Conservation (phyloP, 208 protist species). For the Naegleria lovaniensis region DNA sequence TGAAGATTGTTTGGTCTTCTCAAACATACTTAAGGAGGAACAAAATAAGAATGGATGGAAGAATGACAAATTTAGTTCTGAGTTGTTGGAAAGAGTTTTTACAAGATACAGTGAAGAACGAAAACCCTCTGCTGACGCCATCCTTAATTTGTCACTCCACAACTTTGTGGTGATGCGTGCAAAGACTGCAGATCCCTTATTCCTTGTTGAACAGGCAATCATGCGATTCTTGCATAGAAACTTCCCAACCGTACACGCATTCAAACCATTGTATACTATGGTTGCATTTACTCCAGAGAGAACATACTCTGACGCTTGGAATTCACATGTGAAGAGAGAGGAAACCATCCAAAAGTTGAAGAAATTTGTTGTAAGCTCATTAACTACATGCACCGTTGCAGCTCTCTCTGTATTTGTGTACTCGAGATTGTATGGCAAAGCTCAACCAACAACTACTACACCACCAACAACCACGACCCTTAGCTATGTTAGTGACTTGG, state of each 20-base stretch:
- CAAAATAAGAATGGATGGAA: neutral
- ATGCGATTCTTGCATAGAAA: neutral
- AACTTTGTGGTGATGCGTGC: conserved; percentile 41
- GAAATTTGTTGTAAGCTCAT: neutral
- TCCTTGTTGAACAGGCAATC: neutral
- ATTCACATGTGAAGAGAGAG: neutral
- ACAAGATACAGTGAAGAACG: neutral
- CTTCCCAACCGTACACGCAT: neutral
- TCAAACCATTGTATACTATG: conserved; percentile 26
- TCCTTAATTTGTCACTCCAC: conserved; percentile 27
- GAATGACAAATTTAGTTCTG: neutral
- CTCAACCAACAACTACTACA: neutral
- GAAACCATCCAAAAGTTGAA: neutral
- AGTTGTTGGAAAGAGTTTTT: neutral
- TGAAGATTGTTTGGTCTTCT: conserved; percentile 29
- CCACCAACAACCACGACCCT: neutral
- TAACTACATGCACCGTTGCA: neutral
- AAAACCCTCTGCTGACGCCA: conserved; percentile 32
- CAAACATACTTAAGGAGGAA: neutral
- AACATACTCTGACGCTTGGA: neutral
- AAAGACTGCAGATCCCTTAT: neutral
- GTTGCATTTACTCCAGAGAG: conserved; percentile 24
- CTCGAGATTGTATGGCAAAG: neutral
- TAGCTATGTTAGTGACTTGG: neutral
- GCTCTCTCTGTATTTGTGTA: neutral